phyloP scores from a whole-genome alignment of 768 basidiomycete species.

The Calvatia gigantea region DNA sequence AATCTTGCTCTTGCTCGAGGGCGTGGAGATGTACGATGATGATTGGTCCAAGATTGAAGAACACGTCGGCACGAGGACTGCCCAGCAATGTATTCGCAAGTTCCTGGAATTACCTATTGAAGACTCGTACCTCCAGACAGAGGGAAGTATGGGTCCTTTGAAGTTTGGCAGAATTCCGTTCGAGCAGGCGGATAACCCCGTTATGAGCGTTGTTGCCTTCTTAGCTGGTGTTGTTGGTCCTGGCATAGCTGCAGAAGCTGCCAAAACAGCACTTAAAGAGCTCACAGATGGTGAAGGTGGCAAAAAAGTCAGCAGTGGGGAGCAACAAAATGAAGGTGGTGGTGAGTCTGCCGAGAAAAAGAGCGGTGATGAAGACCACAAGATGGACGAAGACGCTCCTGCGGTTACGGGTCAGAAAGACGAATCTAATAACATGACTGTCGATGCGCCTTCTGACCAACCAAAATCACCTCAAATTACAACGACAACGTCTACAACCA shows the following conservation, averaged over 20 bases:
- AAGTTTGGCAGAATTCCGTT: constrained; percentile 82
- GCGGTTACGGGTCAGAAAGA: constrained; percentile 14
- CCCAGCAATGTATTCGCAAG: constrained; percentile 93
- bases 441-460: constrained; percentile 27
- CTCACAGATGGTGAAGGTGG: constrained; percentile 58
- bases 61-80: constrained; percentile 87
- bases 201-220: constrained; percentile 98
- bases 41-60: constrained; percentile 93
- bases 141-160: constrained; percentile 72
- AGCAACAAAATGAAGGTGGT: constrained; percentile 25
- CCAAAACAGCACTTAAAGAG: constrained; percentile 83
- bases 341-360: constrained; percentile 21
- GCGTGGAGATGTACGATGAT: constrained; percentile 96
- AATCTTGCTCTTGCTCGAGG: constrained; percentile 85
- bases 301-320: constrained; percentile 29
- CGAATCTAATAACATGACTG: constrained; percentile 24
- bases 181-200: constrained; percentile 93
- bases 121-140: constrained; percentile 82
- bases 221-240: constrained; percentile 90
- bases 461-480: constrained; percentile 4
- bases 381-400: constrained; percentile 42
- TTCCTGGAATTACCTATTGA: constrained; percentile 97
- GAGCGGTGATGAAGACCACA: constrained; percentile 41
- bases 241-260: constrained; percentile 89
- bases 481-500: neutral